Evolutionary conservation across 2,329 filamentous ascomycete species (phyloP).

Genomic region (Aspergillus phoenicis): DNA sequence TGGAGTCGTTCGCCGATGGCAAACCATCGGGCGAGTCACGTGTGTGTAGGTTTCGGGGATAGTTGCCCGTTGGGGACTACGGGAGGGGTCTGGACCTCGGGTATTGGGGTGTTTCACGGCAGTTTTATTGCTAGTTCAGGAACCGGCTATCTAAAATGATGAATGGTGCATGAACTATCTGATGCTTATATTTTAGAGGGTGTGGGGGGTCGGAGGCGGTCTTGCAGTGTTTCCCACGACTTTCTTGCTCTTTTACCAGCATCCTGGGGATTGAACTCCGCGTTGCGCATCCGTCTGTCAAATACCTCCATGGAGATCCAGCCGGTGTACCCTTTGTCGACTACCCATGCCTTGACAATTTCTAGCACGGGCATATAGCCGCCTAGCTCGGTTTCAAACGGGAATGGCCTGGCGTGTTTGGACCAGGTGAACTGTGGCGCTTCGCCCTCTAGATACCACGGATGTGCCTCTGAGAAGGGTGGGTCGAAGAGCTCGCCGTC

Average conservation of each 20-base stretch:
- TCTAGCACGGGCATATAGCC: constrained; percentile 33
- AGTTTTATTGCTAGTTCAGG: background rate
- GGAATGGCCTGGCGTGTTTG: constrained; percentile 36
- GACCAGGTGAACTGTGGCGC: constrained; percentile 35
- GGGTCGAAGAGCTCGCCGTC: constrained; percentile 39
- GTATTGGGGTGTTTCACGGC: background rate
- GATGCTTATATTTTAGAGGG: background rate
- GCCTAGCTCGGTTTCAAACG: constrained; percentile 29
- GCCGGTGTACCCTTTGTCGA: constrained; percentile 31
- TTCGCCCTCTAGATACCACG: constrained; percentile 33
- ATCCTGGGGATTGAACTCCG: constrained; percentile 15
- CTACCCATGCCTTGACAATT: constrained; percentile 32
- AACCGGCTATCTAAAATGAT: background rate
- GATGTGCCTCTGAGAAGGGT: constrained; percentile 32
- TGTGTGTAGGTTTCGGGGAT: background rate
- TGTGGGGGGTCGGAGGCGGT: background rate
- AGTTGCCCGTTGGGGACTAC: background rate
- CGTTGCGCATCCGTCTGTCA: constrained; percentile 32
- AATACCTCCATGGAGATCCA: constrained; percentile 41
- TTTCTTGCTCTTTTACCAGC: constrained; percentile 24
- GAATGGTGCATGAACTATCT: too few relatives aligned
- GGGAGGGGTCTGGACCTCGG: background rate
- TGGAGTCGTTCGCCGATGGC: background rate
- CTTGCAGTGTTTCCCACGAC: constrained; percentile 25
- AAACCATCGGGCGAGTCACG: background rate